A percentile compares a stretch with the other conserved stretches of the same genome.
phyloP scores from a whole-genome alignment of 768 basidiomycete species.

The Agaricus sinodeliciosus region DNA sequence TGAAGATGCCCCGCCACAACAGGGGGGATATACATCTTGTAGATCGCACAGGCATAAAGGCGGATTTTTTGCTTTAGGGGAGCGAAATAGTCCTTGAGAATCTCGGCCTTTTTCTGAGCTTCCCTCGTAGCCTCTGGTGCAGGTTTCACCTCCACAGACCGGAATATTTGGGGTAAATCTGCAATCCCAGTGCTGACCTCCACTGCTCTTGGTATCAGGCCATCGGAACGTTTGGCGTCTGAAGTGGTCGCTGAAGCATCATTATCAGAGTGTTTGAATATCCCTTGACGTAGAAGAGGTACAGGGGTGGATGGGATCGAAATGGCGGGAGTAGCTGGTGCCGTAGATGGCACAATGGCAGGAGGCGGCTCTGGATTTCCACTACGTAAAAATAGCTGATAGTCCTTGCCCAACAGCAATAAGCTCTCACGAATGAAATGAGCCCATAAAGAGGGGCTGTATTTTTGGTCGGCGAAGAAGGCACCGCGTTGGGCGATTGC shows the following conservation, averaged over 20 bases:
- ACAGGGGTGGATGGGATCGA: constrained; percentile 27
- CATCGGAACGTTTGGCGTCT: constrained; percentile 55
- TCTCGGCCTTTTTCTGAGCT: constrained; percentile 16
- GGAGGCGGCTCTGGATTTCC: constrained; percentile 35
- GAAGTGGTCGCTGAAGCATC: constrained; percentile 31
- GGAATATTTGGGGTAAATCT: constrained; percentile 27
- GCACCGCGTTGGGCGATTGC: constrained; percentile 41
- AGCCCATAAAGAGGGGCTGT: constrained; percentile 57
- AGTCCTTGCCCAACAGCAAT: constrained; percentile 58
- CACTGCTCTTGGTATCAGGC: constrained; percentile 43
- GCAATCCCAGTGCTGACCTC: constrained; percentile 37
- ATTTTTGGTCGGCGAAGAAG: constrained; percentile 66
- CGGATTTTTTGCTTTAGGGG: constrained; percentile 5
- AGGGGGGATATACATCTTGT: constrained; percentile 23
- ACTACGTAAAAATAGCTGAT: constrained; percentile 56
- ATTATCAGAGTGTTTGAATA: constrained; percentile 42
- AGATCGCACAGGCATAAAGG: constrained; percentile 4
- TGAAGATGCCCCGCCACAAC: constrained; percentile 19
- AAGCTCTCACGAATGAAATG: constrained; percentile 53
- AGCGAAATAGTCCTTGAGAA: constrained; percentile 13
- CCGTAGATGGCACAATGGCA: constrained; percentile 7
- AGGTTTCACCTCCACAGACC: constrained; percentile 24
- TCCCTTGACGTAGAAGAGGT: constrained; percentile 33
- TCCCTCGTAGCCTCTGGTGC: constrained; percentile 16
- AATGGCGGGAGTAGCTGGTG: constrained; percentile 11